Evolutionary conservation across 768 basidiomycete species (phyloP), one percentile per base, ranked within the genome.

Genomic region (Mycena galericulata): DNA sequence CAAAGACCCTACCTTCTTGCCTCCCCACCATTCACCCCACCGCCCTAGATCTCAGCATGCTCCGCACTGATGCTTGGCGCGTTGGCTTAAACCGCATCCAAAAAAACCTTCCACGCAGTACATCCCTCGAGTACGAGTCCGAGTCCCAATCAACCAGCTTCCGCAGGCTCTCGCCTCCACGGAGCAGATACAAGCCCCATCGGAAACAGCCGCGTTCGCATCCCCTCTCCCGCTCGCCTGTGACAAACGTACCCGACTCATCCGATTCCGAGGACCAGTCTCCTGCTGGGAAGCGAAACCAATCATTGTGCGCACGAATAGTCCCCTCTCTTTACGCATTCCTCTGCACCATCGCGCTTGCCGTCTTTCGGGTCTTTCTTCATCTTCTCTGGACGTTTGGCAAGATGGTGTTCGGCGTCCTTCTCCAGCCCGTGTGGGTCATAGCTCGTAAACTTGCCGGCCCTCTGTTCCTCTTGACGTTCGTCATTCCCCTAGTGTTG

Each of bases 101-200:
- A 63, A 75, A 79, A 43, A 76, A 78, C 47, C 80, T 92, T 2
- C 89, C 91, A 11, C 86, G 91, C 40, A 92, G 91, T 72, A 90
- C 92, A 26, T 93, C 92, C 7, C 90, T 92, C 57, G 92, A 94
- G 75, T 93, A 91, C 77, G 92, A 92, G 78, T 85, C 86, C 68
- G 86, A 88, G 73, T 83, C 87, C 4, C 86, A 86, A 62, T n/a
- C n/a, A n/a, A n/a, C n/a, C n/a, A n/a, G n/a, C n/a, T n/a, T n/a
- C n/a, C n/a, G n/a, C n/a, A n/a, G 91, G 49, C 84, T 92, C 51
- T 85, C 88, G 0, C 79, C 88, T 27, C 90, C 91, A 22, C 89
- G 90, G 3, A 83, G 78, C 50, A 83, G 86, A 67, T 82, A 55
- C 64, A 78, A 90, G 73, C 79, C 84, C n/a, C 60, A n/a, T n/a